phyloP scores from a whole-genome alignment of 352 stramenopile species.

The Aphanomyces euteiches region DNA sequence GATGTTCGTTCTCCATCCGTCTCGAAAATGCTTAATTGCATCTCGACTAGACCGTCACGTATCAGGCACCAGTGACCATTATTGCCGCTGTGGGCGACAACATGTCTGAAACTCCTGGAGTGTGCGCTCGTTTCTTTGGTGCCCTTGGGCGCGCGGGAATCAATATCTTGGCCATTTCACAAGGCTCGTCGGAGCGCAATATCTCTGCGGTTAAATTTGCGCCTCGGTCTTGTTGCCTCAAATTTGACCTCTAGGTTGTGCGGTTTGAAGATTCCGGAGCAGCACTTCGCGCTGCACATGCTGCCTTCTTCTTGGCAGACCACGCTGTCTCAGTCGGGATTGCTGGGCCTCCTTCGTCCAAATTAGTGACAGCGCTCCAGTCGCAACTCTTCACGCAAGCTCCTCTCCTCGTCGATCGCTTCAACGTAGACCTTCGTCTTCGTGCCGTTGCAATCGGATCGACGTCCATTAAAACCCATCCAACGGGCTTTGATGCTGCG shows the following conservation, averaged over 20 bases:
- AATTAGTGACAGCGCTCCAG: slow-evolving; percentile 84
- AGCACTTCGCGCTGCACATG: slow-evolving; percentile 91
- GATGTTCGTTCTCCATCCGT: slow-evolving; percentile 33
- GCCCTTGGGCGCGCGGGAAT: slow-evolving; percentile 91
- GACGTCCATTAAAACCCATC: slow-evolving; percentile 59
- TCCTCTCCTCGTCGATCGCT: slow-evolving; percentile 74
- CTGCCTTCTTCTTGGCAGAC: slow-evolving; percentile 92
- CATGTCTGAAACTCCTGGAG: slow-evolving; percentile 90
- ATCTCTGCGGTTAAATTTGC: slow-evolving; percentile 75
- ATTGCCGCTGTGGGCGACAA: slow-evolving; percentile 94
- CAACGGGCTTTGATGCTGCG: slow-evolving; percentile 28
- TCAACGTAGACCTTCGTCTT: slow-evolving; percentile 81
- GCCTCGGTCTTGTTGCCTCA: neutral
- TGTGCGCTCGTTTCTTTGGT: slow-evolving; percentile 92
- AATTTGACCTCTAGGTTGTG: slow-evolving; percentile 52
- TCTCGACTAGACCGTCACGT: slow-evolving; percentile 54
- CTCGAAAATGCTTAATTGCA: neutral
- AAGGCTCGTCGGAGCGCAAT: slow-evolving; percentile 92
- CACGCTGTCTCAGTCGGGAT: slow-evolving; percentile 91
- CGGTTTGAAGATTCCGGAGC: slow-evolving; percentile 81
- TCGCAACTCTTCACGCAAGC: slow-evolving; percentile 81
- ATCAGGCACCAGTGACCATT: slow-evolving; percentile 89
- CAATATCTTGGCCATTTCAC: slow-evolving; percentile 94
- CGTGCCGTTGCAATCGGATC: slow-evolving; percentile 62
- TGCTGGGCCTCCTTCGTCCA: slow-evolving; percentile 73